These are phyloP conservation scores for Cyanidium caldarium DNA, from an alignment of 23 red algal genomes.

Conservation along the genomic window DNA sequence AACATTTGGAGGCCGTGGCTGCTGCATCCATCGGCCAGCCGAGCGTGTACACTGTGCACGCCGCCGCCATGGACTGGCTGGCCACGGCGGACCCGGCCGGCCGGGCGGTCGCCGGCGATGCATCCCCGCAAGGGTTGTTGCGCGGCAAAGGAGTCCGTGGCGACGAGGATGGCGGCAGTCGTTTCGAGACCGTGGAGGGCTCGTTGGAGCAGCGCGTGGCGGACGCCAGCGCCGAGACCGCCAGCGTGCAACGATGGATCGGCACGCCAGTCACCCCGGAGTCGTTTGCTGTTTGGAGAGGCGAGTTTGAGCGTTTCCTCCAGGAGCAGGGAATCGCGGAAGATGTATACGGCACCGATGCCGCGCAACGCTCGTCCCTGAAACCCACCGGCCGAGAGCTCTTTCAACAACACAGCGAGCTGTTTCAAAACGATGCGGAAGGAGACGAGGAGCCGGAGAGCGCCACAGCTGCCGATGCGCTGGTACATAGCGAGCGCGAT, in stretches of 20 bases:
- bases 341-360: not conserved
- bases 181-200: not conserved
- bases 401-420: not conserved
- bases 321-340: not conserved
- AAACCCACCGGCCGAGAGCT: conserved; percentile 3
- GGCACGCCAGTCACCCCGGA: conserved; percentile 1
- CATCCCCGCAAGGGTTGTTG: too few relatives aligned
- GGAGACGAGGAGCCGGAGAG: not conserved
- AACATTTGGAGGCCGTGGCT: not conserved
- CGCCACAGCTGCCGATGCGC: not conserved
- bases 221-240: not conserved
- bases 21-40: not conserved
- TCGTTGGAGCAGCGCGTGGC: not conserved
- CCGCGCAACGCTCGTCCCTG: not conserved
- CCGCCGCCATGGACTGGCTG: not conserved
- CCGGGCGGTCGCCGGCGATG: not conserved
- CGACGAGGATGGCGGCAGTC: not conserved
- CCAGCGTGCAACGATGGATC: not conserved
- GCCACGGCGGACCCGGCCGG: not conserved
- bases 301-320: not conserved
- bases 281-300: not conserved
- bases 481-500: too few relatives aligned
- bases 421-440: not conserved
- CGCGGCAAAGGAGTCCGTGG: too few relatives aligned
- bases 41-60: not conserved